Base-by-base conservation (phyloP, 1,284 basidiomycete species). In the Moniliophthora roreri region DNA sequence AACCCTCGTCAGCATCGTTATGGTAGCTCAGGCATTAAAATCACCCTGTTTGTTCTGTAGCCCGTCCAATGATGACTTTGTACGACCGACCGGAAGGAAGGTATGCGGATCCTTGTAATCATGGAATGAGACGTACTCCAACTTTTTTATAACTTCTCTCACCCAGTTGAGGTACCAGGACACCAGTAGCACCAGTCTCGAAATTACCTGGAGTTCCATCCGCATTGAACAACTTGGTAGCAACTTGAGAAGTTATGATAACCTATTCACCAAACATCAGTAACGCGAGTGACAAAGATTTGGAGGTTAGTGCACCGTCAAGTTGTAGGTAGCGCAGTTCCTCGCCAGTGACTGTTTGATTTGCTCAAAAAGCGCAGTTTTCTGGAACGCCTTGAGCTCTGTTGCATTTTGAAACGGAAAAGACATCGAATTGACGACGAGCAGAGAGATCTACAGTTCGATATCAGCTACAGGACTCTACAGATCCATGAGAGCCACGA, bases 401-500 rank as follows among this genome's bases (percentile, higher is more conserved):
- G 70, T 61, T 16, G 72, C 62, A 13, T 69, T 63, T 66, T 87
- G 85, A 58, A 88, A 85, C 1, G 81, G 80, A 61, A 83, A 86
- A 23, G 81, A 83, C 26, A 90, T 72, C 0, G 84, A 86, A 62
- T 80, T 82, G 39, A 90, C 66, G 32, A 88, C 78, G 16, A 91
- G 72, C 11, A 90, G 71, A 1, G 77, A 70, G 36, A 75, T 73
- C 87, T 56, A 41, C 11, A 47, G 28, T 46, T 8, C 41, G 9
- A 20, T 11, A 15, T n/a, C 55, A 55, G 41, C 34, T 47, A 46
- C 36, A 51, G 39, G 47, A 53, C 26, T 18, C 15, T 32, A 16
- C 20, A 26, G 10, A 34, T 23, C 4, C n/a, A 10, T n/a, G 8
- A 13, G 18, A 9, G 10, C 16, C 21, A 24, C 3, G 28, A 48